Evolutionary conservation across 1,139 yeast species (phyloP).

Genomic region (Saccharomyces hybrid): DNA sequence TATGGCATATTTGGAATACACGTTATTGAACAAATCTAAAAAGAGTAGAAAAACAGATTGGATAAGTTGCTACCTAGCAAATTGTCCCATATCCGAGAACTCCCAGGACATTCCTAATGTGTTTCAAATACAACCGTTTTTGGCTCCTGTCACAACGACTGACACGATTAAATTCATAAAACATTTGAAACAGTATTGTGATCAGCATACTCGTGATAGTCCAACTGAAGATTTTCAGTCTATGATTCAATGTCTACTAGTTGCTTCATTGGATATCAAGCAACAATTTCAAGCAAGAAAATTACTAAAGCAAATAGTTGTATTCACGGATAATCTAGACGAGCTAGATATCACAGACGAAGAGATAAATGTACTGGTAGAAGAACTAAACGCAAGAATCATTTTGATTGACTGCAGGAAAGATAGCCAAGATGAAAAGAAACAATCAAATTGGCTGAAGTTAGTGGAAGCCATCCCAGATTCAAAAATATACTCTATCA

Average conservation of each 20-base stretch:
- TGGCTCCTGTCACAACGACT: conserved; percentile 19
- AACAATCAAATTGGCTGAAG: conserved; percentile 19
- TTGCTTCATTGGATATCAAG: conserved; percentile 31
- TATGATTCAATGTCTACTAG: conserved; percentile 27
- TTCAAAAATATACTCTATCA: conserved; percentile 18
- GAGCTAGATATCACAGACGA: conserved; percentile 34
- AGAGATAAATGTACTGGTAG: conserved; percentile 21
- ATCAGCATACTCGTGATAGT: neutral
- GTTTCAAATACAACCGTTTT: conserved; percentile 19
- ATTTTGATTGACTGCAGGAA: conserved; percentile 16
- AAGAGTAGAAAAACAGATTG: conserved; percentile 28
- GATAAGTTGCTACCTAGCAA: conserved; percentile 25
- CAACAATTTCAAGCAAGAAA: conserved; percentile 32
- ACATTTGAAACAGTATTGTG: conserved; percentile 3
- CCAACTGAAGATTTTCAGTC: conserved; percentile 6
- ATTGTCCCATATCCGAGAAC: conserved; percentile 22
- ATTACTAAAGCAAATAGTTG: conserved; percentile 35
- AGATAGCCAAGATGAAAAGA: conserved; percentile 2
- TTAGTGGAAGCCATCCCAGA: conserved; percentile 17
- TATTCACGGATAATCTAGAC: conserved; percentile 40
- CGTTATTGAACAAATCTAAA: conserved; percentile 23
- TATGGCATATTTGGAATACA: conserved; percentile 22
- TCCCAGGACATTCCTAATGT: conserved; percentile 24
- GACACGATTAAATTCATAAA: conserved; percentile 8
- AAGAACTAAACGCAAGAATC: conserved; percentile 20